Percentiles rank a stretch among this genome's conserved stretches.
Evolutionary conservation across 306 rosid genomes (phyloP).

Genomic region (Cyamopsis tetragonoloba): DNA sequence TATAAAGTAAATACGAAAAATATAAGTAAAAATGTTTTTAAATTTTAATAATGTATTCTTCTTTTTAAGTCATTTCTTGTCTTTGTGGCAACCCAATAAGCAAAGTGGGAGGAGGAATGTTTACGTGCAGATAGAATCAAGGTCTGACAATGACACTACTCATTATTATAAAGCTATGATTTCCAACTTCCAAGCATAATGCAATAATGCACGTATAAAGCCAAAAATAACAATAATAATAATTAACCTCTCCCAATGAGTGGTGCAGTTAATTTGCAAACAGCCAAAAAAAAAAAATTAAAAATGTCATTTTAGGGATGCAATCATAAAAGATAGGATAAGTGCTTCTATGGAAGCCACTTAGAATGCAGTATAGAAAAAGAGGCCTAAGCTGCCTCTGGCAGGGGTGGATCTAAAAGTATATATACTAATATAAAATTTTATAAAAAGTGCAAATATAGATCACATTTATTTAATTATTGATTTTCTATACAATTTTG

Average conservation of each 20-base stretch:
- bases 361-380: neutral
- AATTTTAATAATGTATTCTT: no score
- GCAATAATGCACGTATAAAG: neutral
- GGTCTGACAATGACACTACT: constrained; percentile 2
- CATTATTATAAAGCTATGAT: neutral
- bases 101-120: neutral
- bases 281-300: neutral
- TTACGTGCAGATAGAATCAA: constrained; percentile 3
- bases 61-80: neutral
- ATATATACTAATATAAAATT: no score
- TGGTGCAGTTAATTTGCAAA: neutral
- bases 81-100: neutral
- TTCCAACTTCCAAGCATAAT: neutral
- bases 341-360: neutral
- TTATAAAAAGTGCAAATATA: no score
- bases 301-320: neutral
- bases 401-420: no score
- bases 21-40: no score
- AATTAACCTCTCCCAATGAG: neutral
- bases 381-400: neutral
- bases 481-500: no score
- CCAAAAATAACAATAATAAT: neutral
- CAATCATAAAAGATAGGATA: neutral
- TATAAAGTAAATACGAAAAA: no score
- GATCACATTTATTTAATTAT: no score